Evolutionary conservation across 192 early-diverging fungal genomes (phyloP).

Genomic region (Podila epigama): DNA sequence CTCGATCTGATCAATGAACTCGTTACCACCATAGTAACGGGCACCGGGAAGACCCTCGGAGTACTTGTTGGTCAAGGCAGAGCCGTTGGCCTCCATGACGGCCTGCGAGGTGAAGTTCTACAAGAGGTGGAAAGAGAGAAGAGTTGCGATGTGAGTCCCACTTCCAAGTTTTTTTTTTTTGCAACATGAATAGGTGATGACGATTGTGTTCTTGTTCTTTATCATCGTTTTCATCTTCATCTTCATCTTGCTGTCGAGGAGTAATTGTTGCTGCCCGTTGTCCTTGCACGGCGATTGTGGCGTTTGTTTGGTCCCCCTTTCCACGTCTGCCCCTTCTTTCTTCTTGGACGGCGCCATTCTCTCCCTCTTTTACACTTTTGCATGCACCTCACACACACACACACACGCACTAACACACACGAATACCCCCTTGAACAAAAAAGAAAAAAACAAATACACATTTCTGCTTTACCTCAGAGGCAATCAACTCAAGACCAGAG

Average conservation of each 20-base stretch:
- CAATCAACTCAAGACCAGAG: conserved; percentile 98
- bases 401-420: too few relatives aligned
- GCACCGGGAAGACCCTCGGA: conserved; percentile 99
- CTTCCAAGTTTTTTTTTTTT: neutral
- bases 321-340: too few relatives aligned
- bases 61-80: conserved; percentile 99
- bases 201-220: too few relatives aligned
- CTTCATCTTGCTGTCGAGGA: too few relatives aligned
- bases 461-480: conserved; percentile 90
- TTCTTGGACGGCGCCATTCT: too few relatives aligned
- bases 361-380: too few relatives aligned
- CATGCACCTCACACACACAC: too few relatives aligned
- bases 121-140: conserved; percentile 1
- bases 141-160: neutral
- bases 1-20: conserved; percentile 96
- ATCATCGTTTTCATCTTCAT: too few relatives aligned
- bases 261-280: too few relatives aligned
- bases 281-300: too few relatives aligned
- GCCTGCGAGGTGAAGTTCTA: conserved; percentile 99
- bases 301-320: too few relatives aligned
- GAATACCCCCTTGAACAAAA: neutral
- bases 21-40: conserved; percentile 99
- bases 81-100: conserved; percentile 99
- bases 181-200: too few relatives aligned
- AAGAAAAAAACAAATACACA: neutral